Evolutionary conservation across 2,329 filamentous ascomycete species (phyloP), one percentile per base, ranked within the genome.

Genomic region (Beauveria pseudobassiana): DNA sequence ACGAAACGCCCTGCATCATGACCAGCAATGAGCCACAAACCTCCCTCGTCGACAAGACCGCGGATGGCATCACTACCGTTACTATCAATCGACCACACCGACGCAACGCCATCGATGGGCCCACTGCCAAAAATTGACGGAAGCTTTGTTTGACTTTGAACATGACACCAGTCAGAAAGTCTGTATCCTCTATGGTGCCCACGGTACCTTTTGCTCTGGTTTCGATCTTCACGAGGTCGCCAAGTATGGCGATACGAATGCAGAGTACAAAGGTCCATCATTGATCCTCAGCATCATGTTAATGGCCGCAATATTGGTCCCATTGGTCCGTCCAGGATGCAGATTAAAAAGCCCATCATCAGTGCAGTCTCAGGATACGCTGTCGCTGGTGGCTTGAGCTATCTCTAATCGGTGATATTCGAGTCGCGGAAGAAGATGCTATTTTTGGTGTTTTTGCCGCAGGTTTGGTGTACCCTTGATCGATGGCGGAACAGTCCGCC

Each of bases 381-480:
- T 1, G 81, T 84, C 1, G 81, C 82, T 0, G 80, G 81, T 1
- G 79, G 68, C 4, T 73, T 84, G 1, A 84, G 66, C 70, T 84
- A 10, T 77, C 76, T 54, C 73, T 85, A 0, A 66, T 84, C 1
- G 81, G 74, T 0, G 82, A 85, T 64, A 72, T 84, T 54, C 76
- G 81, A 0, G 73, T 85, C 1, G 79, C 76, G 0, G 81, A 84
- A 62, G 78, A 82, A 59, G 77, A 80, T 54, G 78, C 80, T 4
- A 67, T 81, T 0, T 81, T 84, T 58, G 82, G 82, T 1, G 77
- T 85, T 3, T 83, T 65, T 83, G 79, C 68, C 74, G 82, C 2
- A 74, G 80, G 3, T 82, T 66, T 8, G 68, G 68, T 5, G 66
- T 69, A 3, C 66, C 66, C 4, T 64, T 69, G 22, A 66, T 68